phyloP scores from a whole-genome alignment of 2,329 filamentous ascomycete species.

The Hypoxylon sp. region DNA sequence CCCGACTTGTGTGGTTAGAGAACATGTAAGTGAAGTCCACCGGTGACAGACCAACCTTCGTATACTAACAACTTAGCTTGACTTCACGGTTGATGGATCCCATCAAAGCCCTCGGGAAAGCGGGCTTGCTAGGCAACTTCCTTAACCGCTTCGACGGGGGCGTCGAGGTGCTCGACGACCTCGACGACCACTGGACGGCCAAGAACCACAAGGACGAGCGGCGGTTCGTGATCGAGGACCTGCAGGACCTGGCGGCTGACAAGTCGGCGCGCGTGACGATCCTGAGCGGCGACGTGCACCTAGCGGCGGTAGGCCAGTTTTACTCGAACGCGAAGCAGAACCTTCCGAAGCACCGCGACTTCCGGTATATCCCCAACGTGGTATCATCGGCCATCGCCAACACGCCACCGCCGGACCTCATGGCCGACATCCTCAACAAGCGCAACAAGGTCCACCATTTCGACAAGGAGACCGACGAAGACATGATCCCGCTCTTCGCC shows the following conservation, averaged over 20 bases:
- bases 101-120: constrained; percentile 86
- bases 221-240: constrained; percentile 85
- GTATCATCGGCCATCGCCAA: constrained; percentile 96
- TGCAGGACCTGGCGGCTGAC: constrained; percentile 92
- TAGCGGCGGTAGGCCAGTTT: constrained; percentile 93
- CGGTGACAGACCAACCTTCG: constrained; percentile 6
- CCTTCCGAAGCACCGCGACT: constrained; percentile 88
- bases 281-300: constrained; percentile 91
- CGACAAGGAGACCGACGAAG: constrained; percentile 85
- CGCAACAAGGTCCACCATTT: constrained; percentile 85
- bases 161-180: constrained; percentile 89
- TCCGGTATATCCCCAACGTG: constrained; percentile 96
- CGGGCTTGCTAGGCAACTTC: constrained; percentile 81
- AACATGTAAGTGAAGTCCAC: constrained; percentile 66
- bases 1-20: constrained; percentile 78
- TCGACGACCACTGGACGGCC: constrained; percentile 98
- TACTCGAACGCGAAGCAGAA: constrained; percentile 87
- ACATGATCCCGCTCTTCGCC: constrained; percentile 94
- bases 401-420: constrained; percentile 84
- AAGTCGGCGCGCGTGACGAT: constrained; percentile 94
- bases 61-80: constrained; percentile 64
- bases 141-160: constrained; percentile 92
- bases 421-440: constrained; percentile 93
- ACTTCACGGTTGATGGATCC: constrained; percentile 89
- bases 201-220: constrained; percentile 94